Percentiles rank a stretch among this genome's conserved stretches.
Conservation (phyloP, 495 filamentous ascomycete species). For the Neurospora sp. region DNA sequence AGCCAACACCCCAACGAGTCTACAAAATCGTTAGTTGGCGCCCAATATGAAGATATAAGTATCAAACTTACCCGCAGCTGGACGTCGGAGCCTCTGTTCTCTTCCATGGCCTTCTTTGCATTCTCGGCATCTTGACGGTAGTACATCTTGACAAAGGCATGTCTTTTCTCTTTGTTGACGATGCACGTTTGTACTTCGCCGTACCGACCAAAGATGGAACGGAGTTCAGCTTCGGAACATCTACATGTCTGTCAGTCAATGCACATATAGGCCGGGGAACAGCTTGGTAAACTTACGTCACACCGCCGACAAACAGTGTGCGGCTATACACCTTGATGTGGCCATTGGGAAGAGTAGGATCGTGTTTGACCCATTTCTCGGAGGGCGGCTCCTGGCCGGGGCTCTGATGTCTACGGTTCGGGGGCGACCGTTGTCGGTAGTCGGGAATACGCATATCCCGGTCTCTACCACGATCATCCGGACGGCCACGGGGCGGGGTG, state of each 20-base stretch:
- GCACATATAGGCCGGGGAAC: conserved; percentile 7
- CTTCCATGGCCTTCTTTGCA: conserved; percentile 89
- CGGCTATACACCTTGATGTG: conserved; percentile 90
- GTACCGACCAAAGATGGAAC: conserved; percentile 64
- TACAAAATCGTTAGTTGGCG: conserved; percentile 26
- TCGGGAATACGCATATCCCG: conserved; percentile 50
- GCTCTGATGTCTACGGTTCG: conserved; percentile 50
- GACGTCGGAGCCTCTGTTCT: conserved; percentile 58
- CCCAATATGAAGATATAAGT: not conserved
- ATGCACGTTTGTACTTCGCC: conserved; percentile 94
- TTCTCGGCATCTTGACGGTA: conserved; percentile 71
- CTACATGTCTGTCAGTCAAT: conserved; percentile 29
- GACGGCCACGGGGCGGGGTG: conserved; percentile 35
- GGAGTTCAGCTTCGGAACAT: conserved; percentile 70
- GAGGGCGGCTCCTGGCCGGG: conserved; percentile 28
- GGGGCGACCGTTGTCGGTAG: conserved; percentile 80
- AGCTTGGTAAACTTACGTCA: conserved; percentile 54
- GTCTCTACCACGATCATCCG: conserved; percentile 47
- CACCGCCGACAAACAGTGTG: conserved; percentile 93
- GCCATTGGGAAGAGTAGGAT: conserved; percentile 57
- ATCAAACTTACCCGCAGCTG: conserved; percentile 60
- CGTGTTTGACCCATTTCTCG: conserved; percentile 74
- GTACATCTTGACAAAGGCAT: conserved; percentile 98
- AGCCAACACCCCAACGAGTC: conserved; percentile 97
- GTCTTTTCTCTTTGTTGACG: conserved; percentile 92